These are phyloP conservation scores for Penicillium sclerotiorum DNA, from an alignment of 2,329 filamentous ascomycete genomes.

Conservation along the genomic window DNA sequence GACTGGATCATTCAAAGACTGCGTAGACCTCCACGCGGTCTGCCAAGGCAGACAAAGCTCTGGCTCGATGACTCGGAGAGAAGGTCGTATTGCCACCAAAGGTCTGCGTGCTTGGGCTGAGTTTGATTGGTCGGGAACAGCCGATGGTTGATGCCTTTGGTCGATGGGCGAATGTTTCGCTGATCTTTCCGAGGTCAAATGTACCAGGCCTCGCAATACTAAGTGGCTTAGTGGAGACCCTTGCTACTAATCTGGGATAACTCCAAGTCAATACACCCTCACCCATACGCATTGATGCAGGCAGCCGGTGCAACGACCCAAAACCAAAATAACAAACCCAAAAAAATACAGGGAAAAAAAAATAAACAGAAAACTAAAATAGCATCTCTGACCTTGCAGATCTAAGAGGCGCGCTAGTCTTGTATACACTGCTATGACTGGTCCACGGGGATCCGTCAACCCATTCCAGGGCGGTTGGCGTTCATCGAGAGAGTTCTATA, in stretches of 20 bases:
- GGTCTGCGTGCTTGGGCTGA: too few species aligned
- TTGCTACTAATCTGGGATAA: too few species aligned
- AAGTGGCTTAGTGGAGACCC: too few species aligned
- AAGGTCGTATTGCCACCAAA: neutral
- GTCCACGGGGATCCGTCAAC: constrained; percentile 9
- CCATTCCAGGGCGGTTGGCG: constrained; percentile 1
- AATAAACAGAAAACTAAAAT: too few species aligned
- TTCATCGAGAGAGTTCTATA: constrained; percentile 4
- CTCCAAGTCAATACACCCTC: too few species aligned
- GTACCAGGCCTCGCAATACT: too few species aligned
- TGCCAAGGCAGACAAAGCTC: constrained; percentile 12
- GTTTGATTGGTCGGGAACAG: neutral
- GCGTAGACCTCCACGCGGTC: constrained; percentile 23
- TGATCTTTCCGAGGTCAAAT: too few species aligned
- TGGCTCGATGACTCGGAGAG: too few species aligned
- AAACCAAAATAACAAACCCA: constrained; percentile 25
- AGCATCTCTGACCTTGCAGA: constrained; percentile 25
- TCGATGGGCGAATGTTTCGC: too few species aligned
- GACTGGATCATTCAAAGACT: neutral
- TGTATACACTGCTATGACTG: constrained; percentile 11
- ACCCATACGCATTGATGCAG: constrained; percentile 1
- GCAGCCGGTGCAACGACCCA: constrained; percentile 3
- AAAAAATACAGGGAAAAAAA: too few species aligned
- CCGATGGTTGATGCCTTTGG: neutral
- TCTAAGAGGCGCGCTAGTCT: constrained; percentile 16